phyloP scores from a whole-genome alignment of 164 flowering plant genomes.

The Buxus sempervirens region DNA sequence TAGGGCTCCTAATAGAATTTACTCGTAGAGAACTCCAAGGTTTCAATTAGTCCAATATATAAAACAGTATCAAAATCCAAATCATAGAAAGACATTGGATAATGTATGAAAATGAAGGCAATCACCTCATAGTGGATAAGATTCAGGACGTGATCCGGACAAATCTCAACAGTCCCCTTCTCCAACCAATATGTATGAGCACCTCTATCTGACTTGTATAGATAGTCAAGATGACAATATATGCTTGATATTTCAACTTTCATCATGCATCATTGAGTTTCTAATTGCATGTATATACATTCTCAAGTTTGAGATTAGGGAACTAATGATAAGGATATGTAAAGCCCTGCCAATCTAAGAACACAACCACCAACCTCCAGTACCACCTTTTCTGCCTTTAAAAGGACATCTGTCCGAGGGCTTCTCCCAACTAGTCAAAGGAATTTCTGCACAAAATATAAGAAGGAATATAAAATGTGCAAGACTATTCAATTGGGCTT shows the following conservation, averaged over 20 bases:
- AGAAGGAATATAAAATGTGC: no score
- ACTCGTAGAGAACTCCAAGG: background rate
- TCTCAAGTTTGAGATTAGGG: constrained; percentile 6
- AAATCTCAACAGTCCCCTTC: constrained; percentile 70
- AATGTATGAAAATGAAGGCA: background rate
- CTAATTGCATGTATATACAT: background rate
- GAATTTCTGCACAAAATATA: no score
- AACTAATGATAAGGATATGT: constrained; percentile 64
- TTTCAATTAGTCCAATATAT: background rate
- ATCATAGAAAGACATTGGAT: background rate
- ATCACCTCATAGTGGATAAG: constrained; percentile 94
- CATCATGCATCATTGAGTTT: constrained; percentile 1
- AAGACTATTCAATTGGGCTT: no score
- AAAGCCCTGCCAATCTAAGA: constrained; percentile 91
- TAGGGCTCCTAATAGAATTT: background rate
- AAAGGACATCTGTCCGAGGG: constrained; percentile 83
- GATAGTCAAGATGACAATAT: constrained; percentile 38
- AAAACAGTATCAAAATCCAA: background rate
- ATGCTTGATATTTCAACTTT: background rate
- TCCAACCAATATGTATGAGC: constrained; percentile 78
- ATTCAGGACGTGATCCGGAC: constrained; percentile 89
- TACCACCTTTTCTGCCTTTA: constrained; percentile 73
- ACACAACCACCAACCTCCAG: constrained; percentile 82
- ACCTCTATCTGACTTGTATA: constrained; percentile 72
- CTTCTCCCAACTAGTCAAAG: constrained; percentile 90